Conservation (phyloP, 73 alveolate species). For the Paramecium caudatum region DNA sequence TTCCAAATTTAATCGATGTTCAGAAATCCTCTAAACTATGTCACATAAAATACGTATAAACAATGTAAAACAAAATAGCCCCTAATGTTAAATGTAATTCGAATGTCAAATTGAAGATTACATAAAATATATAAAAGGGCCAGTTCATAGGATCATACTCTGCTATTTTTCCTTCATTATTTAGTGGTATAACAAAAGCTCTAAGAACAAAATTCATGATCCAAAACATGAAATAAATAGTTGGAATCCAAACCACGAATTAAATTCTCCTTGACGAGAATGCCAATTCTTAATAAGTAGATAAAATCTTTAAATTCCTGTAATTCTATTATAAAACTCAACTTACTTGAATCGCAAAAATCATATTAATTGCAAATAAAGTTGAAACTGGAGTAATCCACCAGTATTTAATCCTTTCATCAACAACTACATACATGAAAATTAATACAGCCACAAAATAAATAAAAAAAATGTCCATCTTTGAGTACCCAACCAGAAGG, state of each 20-base stretch:
- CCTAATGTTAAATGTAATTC: constrained; percentile 3
- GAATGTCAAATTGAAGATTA: background rate
- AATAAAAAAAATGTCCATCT: constrained; percentile 12
- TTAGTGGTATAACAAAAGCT: too few species aligned
- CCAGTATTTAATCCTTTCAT: background rate
- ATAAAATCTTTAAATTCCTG: too few species aligned
- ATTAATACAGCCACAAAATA: constrained; percentile 28
- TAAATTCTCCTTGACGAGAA: background rate
- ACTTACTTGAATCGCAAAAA: background rate
- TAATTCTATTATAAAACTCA: background rate
- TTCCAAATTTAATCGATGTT: background rate
- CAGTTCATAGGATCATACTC: background rate
- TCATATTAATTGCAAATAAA: background rate
- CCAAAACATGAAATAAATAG: too few species aligned
- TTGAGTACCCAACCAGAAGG: constrained; percentile 27
- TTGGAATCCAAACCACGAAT: too few species aligned
- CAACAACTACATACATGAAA: background rate
- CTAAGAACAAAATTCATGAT: too few species aligned
- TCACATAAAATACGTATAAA: background rate
- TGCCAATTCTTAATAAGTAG: background rate
- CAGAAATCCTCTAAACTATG: background rate
- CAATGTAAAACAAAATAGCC: background rate
- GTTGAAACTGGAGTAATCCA: background rate
- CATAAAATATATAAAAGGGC: background rate
- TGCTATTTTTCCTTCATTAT: background rate